These are phyloP conservation scores for Aphanomyces stellatus DNA, from an alignment of 352 stramenopile species.

Conservation along the genomic window DNA sequence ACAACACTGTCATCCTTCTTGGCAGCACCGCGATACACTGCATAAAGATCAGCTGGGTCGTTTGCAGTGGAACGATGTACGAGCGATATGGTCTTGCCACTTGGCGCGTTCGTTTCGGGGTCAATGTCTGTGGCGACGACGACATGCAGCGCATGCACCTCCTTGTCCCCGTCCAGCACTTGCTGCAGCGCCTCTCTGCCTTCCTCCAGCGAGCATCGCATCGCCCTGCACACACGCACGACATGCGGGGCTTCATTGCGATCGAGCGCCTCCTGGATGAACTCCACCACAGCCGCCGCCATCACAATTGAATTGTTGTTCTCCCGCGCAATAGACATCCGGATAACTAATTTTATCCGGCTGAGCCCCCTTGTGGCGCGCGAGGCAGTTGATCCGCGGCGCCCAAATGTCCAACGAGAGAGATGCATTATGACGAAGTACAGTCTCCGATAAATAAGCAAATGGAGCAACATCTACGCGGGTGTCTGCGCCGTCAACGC, in stretches of 20 bases:
- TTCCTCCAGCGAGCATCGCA: not conserved
- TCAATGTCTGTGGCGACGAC: not conserved
- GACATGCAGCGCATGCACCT: not conserved
- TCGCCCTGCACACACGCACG: not conserved
- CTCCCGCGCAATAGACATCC: not conserved
- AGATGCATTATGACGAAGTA: not conserved
- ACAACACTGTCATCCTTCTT: not conserved
- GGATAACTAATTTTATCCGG: too few species aligned
- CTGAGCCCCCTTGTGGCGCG: too few species aligned
- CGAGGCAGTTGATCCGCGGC: too few species aligned
- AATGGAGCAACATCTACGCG: not conserved
- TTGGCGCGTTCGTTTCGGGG: not conserved
- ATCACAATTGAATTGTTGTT: not conserved
- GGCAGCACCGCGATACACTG: not conserved
- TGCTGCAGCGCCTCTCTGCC: not conserved
- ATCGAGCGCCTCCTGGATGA: slow-evolving; percentile 8
- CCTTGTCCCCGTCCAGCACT: not conserved
- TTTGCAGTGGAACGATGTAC: not conserved
- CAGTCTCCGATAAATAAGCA: not conserved
- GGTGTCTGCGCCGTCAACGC: not conserved
- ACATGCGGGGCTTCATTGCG: slow-evolving; percentile 5
- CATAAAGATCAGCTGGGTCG: not conserved
- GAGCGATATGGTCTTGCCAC: slow-evolving; percentile 15
- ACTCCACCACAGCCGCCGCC: slow-evolving; percentile 6
- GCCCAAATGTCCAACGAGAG: not conserved